A percentile compares a stretch with the other conserved stretches of the same genome.
Evolutionary conservation across 73 alveolate genomes (phyloP).

Genomic region (Diophrys sp.): DNA sequence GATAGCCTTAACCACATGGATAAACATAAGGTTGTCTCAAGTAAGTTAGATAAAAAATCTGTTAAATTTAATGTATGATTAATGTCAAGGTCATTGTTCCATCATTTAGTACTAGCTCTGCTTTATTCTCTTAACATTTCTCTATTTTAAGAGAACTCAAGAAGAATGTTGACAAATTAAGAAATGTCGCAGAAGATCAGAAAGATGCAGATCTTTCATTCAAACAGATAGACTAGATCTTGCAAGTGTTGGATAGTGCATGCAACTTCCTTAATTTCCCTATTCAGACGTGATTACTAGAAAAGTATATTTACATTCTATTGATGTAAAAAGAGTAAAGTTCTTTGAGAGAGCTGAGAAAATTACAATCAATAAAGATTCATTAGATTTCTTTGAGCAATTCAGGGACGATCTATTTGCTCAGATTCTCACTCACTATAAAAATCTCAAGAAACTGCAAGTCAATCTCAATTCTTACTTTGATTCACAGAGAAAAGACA

Average conservation of each 20-base stretch:
- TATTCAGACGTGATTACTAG: slow-evolving; percentile 26
- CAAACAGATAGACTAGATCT: slow-evolving; percentile 15
- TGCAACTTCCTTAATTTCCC: slow-evolving; percentile 59
- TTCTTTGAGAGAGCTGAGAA: slow-evolving; percentile 60
- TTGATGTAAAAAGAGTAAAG: slow-evolving; percentile 33
- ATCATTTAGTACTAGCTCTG: slow-evolving; percentile 45
- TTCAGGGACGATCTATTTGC: slow-evolving; percentile 43
- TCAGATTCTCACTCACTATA: slow-evolving; percentile 52
- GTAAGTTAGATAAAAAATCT: background rate
- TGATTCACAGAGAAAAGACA: slow-evolving; percentile 49
- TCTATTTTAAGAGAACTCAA: slow-evolving; percentile 50
- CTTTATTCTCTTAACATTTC: slow-evolving; percentile 52
- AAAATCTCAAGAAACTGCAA: slow-evolving; percentile 29
- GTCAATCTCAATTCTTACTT: slow-evolving; percentile 37
- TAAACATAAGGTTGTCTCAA: background rate
- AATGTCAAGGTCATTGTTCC: slow-evolving; percentile 48
- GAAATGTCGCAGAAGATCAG: slow-evolving; percentile 25
- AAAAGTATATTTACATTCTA: slow-evolving; percentile 36
- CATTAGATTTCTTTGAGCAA: slow-evolving; percentile 24
- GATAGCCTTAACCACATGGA: slow-evolving; percentile 6
- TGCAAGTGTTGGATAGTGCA: slow-evolving; percentile 44
- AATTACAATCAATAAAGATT: slow-evolving; percentile 43
- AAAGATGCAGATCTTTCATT: slow-evolving; percentile 49
- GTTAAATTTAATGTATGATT: background rate
- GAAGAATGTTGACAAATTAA: slow-evolving; percentile 43